Conservation (phyloP, 208 protist genomes). For the Balamuthia mandrillaris region DNA sequence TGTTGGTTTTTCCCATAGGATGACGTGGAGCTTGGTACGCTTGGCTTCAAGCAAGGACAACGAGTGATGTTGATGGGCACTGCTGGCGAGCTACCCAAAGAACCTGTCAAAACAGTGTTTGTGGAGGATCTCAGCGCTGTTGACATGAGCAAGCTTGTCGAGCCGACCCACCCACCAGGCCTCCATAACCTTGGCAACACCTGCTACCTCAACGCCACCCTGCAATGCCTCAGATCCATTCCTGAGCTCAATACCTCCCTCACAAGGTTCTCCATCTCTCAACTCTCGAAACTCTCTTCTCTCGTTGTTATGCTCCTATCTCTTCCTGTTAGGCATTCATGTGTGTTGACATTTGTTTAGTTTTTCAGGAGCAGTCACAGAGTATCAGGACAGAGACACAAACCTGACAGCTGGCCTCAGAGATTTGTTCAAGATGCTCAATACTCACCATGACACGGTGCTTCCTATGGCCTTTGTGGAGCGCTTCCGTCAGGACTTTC, state of each 20-base stretch:
- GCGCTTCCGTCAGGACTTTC: not conserved
- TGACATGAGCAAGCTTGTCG: constrained; percentile 1
- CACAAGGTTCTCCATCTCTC: constrained; percentile 10
- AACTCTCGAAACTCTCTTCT: not conserved
- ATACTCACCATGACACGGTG: not conserved
- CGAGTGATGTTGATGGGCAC: constrained; percentile 70
- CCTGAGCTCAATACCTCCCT: constrained; percentile 59
- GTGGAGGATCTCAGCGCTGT: constrained; percentile 66
- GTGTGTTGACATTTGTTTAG: not conserved
- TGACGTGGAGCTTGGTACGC: constrained; percentile 22
- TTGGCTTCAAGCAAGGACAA: constrained; percentile 57
- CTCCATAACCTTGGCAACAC: constrained; percentile 76
- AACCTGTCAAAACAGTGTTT: constrained; percentile 56
- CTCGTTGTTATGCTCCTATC: not conserved
- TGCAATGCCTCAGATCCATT: constrained; percentile 58
- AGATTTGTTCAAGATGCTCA: constrained; percentile 26
- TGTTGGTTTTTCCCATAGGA: not conserved
- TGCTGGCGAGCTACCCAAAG: constrained; percentile 43
- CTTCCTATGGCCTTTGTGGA: not conserved
- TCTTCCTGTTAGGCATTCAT: not conserved
- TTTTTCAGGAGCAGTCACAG: not conserved
- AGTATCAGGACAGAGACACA: not conserved
- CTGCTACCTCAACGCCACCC: constrained; percentile 73
- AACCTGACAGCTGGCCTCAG: constrained; percentile 8
- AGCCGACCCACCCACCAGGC: constrained; percentile 39